A percentile compares a stretch with the other conserved stretches of the same genome.
phyloP scores from a whole-genome alignment of 2,329 filamentous ascomycete species.

The Plenodomus biglobosus region DNA sequence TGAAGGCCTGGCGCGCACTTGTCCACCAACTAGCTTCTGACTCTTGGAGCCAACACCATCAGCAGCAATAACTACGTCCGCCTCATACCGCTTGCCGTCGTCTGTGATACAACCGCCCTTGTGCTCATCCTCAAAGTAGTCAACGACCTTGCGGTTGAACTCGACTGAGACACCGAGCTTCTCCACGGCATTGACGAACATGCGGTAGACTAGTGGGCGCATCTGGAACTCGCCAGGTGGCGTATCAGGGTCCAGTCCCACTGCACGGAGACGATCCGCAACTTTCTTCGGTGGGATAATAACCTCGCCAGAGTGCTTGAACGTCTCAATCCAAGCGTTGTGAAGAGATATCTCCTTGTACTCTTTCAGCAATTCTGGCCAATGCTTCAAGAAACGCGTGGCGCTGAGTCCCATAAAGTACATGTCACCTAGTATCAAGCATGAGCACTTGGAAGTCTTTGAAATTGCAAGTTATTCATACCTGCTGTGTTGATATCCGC shows the following conservation, averaged over 20 bases:
- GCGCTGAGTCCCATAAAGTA: constrained; percentile 62
- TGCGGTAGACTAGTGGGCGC: constrained; percentile 58
- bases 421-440: constrained; percentile 54
- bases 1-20: constrained; percentile 46
- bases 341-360: constrained; percentile 57
- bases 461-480: constrained; percentile 20
- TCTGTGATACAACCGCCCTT: constrained; percentile 42
- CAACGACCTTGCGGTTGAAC: constrained; percentile 47
- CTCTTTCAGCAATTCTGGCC: constrained; percentile 56
- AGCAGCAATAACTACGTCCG: constrained; percentile 46
- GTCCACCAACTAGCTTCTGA: constrained; percentile 49
- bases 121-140: constrained; percentile 49
- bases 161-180: constrained; percentile 48
- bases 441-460: constrained; percentile 5
- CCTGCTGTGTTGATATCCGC: constrained; percentile 55
- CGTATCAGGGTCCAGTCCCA: constrained; percentile 50
- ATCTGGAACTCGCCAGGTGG: constrained; percentile 60
- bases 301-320: constrained; percentile 55
- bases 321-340: constrained; percentile 59
- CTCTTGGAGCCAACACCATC: constrained; percentile 51
- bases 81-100: constrained; percentile 47
- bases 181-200: constrained; percentile 56
- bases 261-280: constrained; percentile 52
- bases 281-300: constrained; percentile 54
- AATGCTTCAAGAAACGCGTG: constrained; percentile 58